Conservation (phyloP, 768 basidiomycete species). For the Suillus luteus region DNA sequence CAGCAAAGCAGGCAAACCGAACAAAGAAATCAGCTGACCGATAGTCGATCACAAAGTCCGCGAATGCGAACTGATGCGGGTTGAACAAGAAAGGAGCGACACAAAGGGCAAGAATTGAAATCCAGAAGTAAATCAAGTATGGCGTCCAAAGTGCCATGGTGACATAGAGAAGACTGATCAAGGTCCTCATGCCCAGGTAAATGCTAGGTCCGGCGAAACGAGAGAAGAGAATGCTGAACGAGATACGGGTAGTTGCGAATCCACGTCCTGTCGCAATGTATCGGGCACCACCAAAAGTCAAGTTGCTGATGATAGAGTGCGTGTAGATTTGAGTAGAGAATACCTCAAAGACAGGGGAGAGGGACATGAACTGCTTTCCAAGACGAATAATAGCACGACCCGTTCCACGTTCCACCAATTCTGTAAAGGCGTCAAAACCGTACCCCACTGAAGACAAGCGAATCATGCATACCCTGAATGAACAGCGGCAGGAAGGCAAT, state of each 20-base stretch:
- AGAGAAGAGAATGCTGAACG: constrained; percentile 94
- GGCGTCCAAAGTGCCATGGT: constrained; percentile 91
- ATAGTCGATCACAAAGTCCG: constrained; percentile 97
- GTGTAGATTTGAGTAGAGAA: constrained; percentile 99
- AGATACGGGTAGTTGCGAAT: constrained; percentile 94
- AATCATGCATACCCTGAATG: constrained; percentile 72
- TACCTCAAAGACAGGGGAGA: constrained; percentile 96
- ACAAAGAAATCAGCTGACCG: constrained; percentile 47
- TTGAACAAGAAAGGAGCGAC: constrained; percentile 98
- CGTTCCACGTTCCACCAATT: constrained; percentile 94
- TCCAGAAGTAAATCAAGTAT: constrained; percentile 97
- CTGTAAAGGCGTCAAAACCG: constrained; percentile 43
- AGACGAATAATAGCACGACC: constrained; percentile 89
- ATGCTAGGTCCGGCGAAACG: constrained; percentile 99
- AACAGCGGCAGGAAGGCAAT: constrained; percentile 94
- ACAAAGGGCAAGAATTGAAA: constrained; percentile 90
- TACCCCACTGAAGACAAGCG: neutral
- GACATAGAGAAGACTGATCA: constrained; percentile 92
- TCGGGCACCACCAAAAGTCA: constrained; percentile 96
- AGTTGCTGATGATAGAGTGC: constrained; percentile 94
- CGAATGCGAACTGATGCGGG: constrained; percentile 98
- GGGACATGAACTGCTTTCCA: constrained; percentile 89
- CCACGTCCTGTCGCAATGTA: constrained; percentile 99
- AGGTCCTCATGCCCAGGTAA: constrained; percentile 92
- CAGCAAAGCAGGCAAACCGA: neutral